phyloP scores from a whole-genome alignment of 208 protist genomes.

The Acanthamoeba divionensis region DNA sequence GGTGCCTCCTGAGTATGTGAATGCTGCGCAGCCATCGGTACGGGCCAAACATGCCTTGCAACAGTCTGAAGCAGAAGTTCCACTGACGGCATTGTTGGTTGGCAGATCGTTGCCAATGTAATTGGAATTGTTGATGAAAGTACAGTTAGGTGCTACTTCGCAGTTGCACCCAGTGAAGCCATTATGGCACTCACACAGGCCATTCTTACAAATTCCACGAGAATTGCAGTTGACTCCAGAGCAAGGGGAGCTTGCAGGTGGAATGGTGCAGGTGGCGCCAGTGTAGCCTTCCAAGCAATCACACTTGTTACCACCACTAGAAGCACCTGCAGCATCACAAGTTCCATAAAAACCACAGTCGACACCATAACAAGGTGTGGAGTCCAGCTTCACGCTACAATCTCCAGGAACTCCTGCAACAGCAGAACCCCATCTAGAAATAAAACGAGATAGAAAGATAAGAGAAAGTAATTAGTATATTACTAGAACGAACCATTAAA shows the following conservation, averaged over 20 bases:
- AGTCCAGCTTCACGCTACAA: slow-evolving; percentile 25
- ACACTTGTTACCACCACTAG: slow-evolving; percentile 2
- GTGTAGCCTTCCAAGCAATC: slow-evolving; percentile 4
- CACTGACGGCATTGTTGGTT: neutral
- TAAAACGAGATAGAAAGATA: too few species aligned
- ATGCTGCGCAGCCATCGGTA: neutral
- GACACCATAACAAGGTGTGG: slow-evolving; percentile 6
- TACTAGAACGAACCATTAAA: too few species aligned
- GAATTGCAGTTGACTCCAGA: neutral
- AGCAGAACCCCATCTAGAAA: too few species aligned
- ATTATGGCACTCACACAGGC: neutral
- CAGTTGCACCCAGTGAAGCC: slow-evolving; percentile 23
- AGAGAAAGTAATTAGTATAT: too few species aligned
- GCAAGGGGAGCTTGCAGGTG: neutral
- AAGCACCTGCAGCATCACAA: neutral
- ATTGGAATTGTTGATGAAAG: neutral
- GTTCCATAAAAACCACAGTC: slow-evolving; percentile 27
- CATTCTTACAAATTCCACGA: slow-evolving; percentile 25
- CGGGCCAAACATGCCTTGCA: neutral
- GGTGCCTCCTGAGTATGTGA: neutral
- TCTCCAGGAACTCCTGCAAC: neutral
- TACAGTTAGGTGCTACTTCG: slow-evolving; percentile 43
- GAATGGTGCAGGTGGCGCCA: neutral
- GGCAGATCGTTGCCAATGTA: neutral
- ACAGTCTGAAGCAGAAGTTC: neutral